Evolutionary conservation across 345 rosid genomes (phyloP), one percentile per base, ranked within the genome.

Genomic region (Lagerstroemia speciosa): DNA sequence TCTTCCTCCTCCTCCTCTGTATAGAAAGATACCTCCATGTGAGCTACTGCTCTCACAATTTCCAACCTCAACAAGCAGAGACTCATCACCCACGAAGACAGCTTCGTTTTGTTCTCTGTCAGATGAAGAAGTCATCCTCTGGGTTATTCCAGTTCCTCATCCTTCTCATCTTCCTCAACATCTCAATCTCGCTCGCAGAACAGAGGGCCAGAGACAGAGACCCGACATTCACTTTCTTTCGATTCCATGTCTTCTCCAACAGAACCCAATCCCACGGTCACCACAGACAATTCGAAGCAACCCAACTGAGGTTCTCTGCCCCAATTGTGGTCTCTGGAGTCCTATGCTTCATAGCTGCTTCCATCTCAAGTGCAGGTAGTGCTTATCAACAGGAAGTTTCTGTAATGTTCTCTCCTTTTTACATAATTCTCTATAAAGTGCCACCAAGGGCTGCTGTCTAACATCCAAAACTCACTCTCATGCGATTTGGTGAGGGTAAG

Each of bases 301-400:
- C 74, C 60, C 69, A 63, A 24, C 68, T 87, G 60, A 77, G 81
- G 29, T 55, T 83, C 1, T 69, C 86, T 66, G 45, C 82, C 20
- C 79, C 81, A 0, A 77, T 76, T 40, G 72, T 81, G 17, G 6
- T 80, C 8, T 83, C 98, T 8, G 93, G 85, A 53, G 38, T 78
- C 34, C 69, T 84, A 2, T 89, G 98, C 31, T 93, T 90, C 80
- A 12, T 84, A 6, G 91, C 96, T 45, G 80, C 94, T 17, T 68
- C 92, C 0, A 79, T 91, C n/a, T 91, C 98, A 1, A 91, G 97
- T 70, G 98, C 97, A 2, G 98, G 67, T 65, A 37, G 67, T 20
- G 15, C 34, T 37, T 29, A 20, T 36, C 64, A 29, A 27, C 16
- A 14, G 46, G 64, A 60, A 60, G 34, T 10, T n/a, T 62, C 40